Percentiles rank a stretch among this genome's conserved stretches.
Evolutionary conservation across 1,284 basidiomycete genomes (phyloP).

Genomic region (Omphalotus olearius): DNA sequence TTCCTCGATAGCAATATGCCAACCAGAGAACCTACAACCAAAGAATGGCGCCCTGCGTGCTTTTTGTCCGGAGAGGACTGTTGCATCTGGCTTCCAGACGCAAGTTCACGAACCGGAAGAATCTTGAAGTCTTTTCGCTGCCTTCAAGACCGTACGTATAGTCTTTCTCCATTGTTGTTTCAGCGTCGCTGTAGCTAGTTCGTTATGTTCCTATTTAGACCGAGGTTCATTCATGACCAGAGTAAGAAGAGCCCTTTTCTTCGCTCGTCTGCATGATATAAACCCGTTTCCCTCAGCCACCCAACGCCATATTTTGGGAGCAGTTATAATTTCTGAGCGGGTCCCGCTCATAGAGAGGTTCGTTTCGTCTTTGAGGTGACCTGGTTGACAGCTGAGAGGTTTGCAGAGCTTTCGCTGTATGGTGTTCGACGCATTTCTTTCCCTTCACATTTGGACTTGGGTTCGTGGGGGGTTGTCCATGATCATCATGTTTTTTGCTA

Average conservation of each 20-base stretch:
- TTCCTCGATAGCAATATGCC: constrained; percentile 3
- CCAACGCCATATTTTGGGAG: constrained; percentile 5
- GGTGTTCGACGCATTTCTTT: too few species aligned
- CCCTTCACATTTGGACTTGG: too few species aligned
- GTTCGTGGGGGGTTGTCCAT: background rate
- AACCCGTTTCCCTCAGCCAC: constrained; percentile 1
- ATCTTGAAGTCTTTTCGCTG: constrained; percentile 7
- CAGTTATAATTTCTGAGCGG: constrained; percentile 3
- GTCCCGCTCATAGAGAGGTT: background rate
- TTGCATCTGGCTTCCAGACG: constrained; percentile 10
- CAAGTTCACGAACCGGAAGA: constrained; percentile 1
- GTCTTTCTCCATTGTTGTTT: background rate
- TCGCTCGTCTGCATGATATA: background rate
- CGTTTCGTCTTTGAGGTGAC: background rate
- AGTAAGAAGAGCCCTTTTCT: background rate
- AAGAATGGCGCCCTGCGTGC: constrained; percentile 7
- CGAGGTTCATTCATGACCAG: background rate
- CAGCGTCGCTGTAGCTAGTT: background rate
- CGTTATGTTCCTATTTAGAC: background rate
- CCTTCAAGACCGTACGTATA: constrained; percentile 7
- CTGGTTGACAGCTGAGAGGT: background rate
- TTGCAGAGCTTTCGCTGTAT: background rate
- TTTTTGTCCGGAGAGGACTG: constrained; percentile 4
- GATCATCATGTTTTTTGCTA: background rate
- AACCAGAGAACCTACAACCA: constrained; percentile 1